Evolutionary conservation across 371 early-diverging fungal genomes (phyloP).

Genomic region (Caulochytrium protostelioides): DNA sequence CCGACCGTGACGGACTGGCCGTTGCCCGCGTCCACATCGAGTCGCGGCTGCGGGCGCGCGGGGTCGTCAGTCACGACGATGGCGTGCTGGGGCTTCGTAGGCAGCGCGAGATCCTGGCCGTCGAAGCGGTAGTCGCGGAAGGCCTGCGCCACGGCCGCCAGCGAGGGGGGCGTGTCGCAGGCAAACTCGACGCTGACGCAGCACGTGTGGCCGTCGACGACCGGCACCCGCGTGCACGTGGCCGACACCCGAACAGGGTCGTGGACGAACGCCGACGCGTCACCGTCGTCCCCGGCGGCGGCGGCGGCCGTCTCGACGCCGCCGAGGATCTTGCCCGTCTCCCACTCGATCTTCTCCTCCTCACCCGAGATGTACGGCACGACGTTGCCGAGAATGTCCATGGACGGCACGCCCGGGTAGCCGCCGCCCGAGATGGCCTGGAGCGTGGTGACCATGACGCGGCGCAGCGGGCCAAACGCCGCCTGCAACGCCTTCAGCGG

Average conservation of each 20-base stretch:
- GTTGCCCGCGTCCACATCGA: constrained; percentile 61
- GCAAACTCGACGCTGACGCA: constrained; percentile 69
- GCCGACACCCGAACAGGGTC: constrained; percentile 48
- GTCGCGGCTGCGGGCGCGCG: constrained; percentile 84
- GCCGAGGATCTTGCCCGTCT: constrained; percentile 80
- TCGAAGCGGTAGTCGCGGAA: constrained; percentile 49
- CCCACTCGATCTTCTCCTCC: constrained; percentile 89
- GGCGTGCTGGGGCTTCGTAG: constrained; percentile 55
- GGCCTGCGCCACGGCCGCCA: constrained; percentile 44
- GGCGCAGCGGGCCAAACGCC: constrained; percentile 56
- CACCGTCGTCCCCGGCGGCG: constrained; percentile 20
- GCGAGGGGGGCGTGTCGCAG: constrained; percentile 32
- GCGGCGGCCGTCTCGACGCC: constrained; percentile 25
- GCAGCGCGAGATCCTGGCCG: constrained; percentile 44
- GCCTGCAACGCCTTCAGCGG: constrained; percentile 75
- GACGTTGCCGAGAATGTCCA: constrained; percentile 84
- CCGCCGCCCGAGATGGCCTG: constrained; percentile 92
- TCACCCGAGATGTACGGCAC: constrained; percentile 89
- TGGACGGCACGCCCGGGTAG: constrained; percentile 79
- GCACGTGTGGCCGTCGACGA: constrained; percentile 85
- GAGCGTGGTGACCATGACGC: constrained; percentile 65
- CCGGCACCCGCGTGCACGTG: constrained; percentile 87
- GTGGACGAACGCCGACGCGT: constrained; percentile 1
- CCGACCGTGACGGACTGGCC: constrained; percentile 83
- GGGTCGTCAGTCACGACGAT: constrained; percentile 41